Evolutionary conservation across 768 basidiomycete genomes (phyloP), one percentile per base, ranked within the genome.

Genomic region (Boletus sensibilis): DNA sequence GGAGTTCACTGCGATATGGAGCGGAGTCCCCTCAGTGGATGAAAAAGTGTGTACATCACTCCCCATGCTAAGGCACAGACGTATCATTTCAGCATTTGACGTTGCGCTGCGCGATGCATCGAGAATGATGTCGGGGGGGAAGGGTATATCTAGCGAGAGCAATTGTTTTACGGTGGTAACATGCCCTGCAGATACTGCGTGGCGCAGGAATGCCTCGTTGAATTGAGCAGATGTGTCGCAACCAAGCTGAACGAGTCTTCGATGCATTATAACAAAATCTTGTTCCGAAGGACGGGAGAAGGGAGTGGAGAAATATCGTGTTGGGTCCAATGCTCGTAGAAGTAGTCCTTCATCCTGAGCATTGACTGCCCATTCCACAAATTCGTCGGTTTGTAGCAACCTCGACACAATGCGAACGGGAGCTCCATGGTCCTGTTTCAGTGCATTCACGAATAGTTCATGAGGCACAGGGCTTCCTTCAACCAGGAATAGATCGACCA

Each of bases 201-300:
- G 5, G 16, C 23, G 31, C 20, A 64, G 40, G 4, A 18, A 43
- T 5, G 39, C 27, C 27, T 52, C 27, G 5, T 43, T 4, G 5
- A 43, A 39, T 8, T 13, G 31, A 18, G 13, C 8, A 11, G 47
- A 37, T 1, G 43, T 35, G 2, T 64, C 27, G 2, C 29, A 52
- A 9, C 58, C 55, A 0, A 53, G 11, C n/a, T 64, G 62, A 14
- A 40, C 0, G 2, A 64, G 40, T 34, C 61, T 63, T 16, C 40
- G 45, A 47, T 38, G 5, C 2, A 60, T 55, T 3, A 16, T 6
- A 3, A 25, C 18, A 0, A 52, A 11, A 20, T 57, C 53, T 12
- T 52, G 25, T 21, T 38, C 23, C 5, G 35, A 37, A 35, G 21
- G 1, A 8, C 27, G 7, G 5, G 21, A 2, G 0, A 18, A 2